phyloP scores from a whole-genome alignment of 805 yeast species.

The Saccharomyces mikatae region DNA sequence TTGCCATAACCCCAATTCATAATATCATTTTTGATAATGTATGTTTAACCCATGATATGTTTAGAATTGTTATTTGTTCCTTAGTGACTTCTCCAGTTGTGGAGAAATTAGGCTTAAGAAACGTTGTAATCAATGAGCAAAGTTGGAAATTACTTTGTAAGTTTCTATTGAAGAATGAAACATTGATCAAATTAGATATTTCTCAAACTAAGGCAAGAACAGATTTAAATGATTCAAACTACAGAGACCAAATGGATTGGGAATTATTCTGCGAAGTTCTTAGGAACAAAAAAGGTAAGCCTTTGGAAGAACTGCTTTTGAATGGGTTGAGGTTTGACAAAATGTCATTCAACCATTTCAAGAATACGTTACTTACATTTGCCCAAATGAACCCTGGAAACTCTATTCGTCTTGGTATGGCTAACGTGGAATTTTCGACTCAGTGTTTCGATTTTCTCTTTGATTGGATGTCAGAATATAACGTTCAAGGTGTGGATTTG shows the following conservation, averaged over 20 bases:
- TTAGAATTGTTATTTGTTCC: conserved; percentile 63
- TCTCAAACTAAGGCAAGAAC: conserved; percentile 49
- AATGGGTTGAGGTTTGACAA: conserved; percentile 69
- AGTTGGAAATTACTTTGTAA: conserved; percentile 80
- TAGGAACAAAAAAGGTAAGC: conserved; percentile 53
- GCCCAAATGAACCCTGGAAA: conserved; percentile 31
- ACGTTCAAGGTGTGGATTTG: conserved; percentile 60
- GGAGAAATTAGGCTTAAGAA: conserved; percentile 68
- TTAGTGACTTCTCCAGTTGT: conserved; percentile 56
- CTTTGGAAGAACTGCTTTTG: conserved; percentile 62
- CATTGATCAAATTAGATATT: conserved; percentile 53
- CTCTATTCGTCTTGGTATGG: conserved; percentile 56
- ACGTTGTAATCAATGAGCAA: conserved; percentile 59
- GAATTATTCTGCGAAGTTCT: conserved; percentile 61
- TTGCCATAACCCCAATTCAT: conserved; percentile 75
- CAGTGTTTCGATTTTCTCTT: conserved; percentile 52
- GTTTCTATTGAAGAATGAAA: conserved; percentile 57
- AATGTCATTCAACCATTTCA: conserved; percentile 40
- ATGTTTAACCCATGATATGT: conserved; percentile 63
- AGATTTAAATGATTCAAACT: conserved; percentile 27
- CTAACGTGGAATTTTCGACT: conserved; percentile 56
- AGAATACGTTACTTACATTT: conserved; percentile 48
- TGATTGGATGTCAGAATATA: conserved; percentile 45
- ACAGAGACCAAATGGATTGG: conserved; percentile 82
- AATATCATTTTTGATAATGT: conserved; percentile 76